Evolutionary conservation across 306 rosid genomes (phyloP).

Genomic region (Citrullus mucosospermus): DNA sequence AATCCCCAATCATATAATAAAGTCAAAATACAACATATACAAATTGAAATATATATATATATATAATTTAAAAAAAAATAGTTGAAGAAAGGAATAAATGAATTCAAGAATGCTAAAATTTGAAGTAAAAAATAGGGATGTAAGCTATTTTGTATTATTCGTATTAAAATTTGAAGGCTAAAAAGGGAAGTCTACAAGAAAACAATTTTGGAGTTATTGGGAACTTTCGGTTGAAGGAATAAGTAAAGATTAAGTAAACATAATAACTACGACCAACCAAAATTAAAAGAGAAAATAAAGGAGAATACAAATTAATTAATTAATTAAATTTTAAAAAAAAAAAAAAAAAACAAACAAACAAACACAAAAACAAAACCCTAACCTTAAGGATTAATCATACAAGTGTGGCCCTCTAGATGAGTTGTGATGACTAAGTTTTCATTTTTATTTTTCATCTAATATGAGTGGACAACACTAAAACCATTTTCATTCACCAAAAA

Average conservation of each 20-base stretch:
- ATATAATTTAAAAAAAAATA: background rate
- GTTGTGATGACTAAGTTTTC: conserved; percentile 1
- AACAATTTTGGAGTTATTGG: conserved; percentile 6
- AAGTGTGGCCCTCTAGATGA: background rate
- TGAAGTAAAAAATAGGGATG: background rate
- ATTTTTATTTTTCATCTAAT: background rate
- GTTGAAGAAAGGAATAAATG: background rate
- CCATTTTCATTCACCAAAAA: background rate
- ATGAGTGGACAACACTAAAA: background rate
- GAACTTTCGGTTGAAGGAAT: conserved; percentile 20
- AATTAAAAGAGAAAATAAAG: background rate
- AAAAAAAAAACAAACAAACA: background rate
- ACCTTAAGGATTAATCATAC: background rate
- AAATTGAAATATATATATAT: too few species aligned
- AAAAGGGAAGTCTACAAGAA: background rate
- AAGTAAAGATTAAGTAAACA: conserved; percentile 36
- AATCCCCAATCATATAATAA: background rate
- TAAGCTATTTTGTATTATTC: background rate
- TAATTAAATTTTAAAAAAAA: background rate
- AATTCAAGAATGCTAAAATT: background rate
- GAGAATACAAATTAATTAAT: background rate
- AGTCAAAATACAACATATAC: background rate
- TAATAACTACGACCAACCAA: conserved; percentile 6
- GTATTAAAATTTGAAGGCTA: conserved; percentile 1
- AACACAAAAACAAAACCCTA: background rate